Conservation (phyloP, 495 filamentous ascomycete genomes). For the Penicillium subrubescens region DNA sequence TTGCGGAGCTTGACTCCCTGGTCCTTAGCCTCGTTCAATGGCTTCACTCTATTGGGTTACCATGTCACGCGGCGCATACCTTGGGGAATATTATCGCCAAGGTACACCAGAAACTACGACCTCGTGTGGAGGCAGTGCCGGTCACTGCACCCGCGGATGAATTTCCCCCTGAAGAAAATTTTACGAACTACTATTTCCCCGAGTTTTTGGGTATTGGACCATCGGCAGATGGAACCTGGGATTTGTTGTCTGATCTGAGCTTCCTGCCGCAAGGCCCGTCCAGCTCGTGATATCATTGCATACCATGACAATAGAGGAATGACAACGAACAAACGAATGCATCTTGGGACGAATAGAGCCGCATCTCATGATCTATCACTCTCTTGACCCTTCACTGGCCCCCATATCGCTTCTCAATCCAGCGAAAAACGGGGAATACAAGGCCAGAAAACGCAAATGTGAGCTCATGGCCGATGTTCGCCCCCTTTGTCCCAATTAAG, state of each 20-base stretch:
- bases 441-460: conserved; percentile 38
- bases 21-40: conserved; percentile 40
- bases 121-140: conserved; percentile 15
- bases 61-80: conserved; percentile 48
- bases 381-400: background rate
- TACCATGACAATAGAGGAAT: background rate
- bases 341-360: background rate
- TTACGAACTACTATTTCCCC: conserved; percentile 33
- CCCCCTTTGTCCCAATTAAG: conserved; percentile 58
- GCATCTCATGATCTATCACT: too few species aligned
- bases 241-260: conserved; percentile 24
- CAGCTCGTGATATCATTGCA: background rate
- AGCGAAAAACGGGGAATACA: conserved; percentile 25
- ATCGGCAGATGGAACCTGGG: conserved; percentile 31
- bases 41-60: conserved; percentile 46
- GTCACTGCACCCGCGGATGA: conserved; percentile 13
- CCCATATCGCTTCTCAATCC: conserved; percentile 25
- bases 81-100: conserved; percentile 42
- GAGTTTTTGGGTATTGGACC: conserved; percentile 33
- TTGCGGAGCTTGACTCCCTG: conserved; percentile 35
- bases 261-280: conserved; percentile 27
- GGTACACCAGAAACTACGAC: conserved; percentile 27
- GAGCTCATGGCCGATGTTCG: conserved; percentile 71
- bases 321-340: background rate
- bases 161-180: conserved; percentile 16